phyloP scores from a whole-genome alignment of 352 stramenopile species.

The Thalassiosira tumida region DNA sequence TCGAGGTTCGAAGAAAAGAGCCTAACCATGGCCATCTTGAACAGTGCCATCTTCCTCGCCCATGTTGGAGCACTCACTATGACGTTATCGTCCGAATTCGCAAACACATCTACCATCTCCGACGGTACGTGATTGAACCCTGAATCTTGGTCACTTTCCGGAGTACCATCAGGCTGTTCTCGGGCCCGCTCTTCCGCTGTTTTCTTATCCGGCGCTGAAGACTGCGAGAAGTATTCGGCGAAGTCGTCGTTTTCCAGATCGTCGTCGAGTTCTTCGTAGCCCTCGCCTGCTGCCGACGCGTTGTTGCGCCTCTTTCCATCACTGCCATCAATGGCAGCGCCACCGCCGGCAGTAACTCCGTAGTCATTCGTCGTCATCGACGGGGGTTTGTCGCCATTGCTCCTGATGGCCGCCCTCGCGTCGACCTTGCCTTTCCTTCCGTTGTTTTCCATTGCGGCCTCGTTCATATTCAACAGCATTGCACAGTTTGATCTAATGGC shows the following conservation, averaged over 20 bases:
- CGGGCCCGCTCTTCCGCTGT: neutral
- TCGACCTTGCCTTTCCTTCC: neutral
- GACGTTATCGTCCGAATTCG: slow-evolving; percentile 96
- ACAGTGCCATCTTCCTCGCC: slow-evolving; percentile 95
- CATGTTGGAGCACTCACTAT: slow-evolving; percentile 97
- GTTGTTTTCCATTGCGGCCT: too few relatives aligned
- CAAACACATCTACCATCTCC: slow-evolving; percentile 95
- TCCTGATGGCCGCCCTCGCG: neutral
- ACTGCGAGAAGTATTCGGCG: slow-evolving; percentile 59
- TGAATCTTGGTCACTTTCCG: slow-evolving; percentile 89
- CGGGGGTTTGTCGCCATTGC: neutral
- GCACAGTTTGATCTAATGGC: slow-evolving; percentile 51
- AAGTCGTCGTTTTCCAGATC: slow-evolving; percentile 64
- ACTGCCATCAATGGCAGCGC: neutral
- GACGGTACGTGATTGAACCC: slow-evolving; percentile 96
- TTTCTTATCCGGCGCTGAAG: neutral
- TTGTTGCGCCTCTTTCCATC: too few relatives aligned
- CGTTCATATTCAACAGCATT: slow-evolving; percentile 23
- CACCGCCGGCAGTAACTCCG: neutral
- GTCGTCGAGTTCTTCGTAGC: slow-evolving; percentile 19
- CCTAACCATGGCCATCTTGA: slow-evolving; percentile 97
- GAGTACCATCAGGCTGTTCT: slow-evolving; percentile 64
- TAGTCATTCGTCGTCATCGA: neutral
- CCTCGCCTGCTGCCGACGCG: neutral
- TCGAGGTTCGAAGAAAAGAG: slow-evolving; percentile 87